Percentiles rank a stretch among this genome's conserved stretches.
Evolutionary conservation across 768 basidiomycete genomes (phyloP).

Genomic region (Trametes punicea): DNA sequence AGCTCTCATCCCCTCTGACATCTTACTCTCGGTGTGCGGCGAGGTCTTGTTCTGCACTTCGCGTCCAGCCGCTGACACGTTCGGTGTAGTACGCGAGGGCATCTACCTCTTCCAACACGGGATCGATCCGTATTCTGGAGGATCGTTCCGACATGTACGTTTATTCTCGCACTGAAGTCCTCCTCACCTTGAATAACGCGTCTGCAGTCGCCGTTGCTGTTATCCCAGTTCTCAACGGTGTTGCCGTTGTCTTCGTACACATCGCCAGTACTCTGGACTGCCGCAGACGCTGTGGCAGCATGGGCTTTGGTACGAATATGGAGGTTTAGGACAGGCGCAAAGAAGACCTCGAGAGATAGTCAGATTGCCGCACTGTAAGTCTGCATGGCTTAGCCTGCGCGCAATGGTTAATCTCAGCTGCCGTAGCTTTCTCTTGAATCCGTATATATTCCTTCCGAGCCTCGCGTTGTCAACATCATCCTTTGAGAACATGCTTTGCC

Average conservation of each 20-base stretch:
- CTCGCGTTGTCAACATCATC: slow-evolving; percentile 80
- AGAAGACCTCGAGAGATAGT: slow-evolving; percentile 48
- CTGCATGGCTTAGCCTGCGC: background rate
- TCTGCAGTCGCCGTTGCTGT: slow-evolving; percentile 74
- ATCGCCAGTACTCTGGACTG: slow-evolving; percentile 64
- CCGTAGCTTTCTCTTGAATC: slow-evolving; percentile 82
- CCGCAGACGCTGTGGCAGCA: slow-evolving; percentile 64
- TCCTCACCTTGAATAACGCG: background rate
- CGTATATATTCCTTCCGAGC: slow-evolving; percentile 78
- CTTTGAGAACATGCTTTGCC: slow-evolving; percentile 71
- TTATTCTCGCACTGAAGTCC: background rate
- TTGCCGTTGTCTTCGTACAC: slow-evolving; percentile 49
- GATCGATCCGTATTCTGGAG: slow-evolving; percentile 86
- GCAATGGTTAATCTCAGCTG: slow-evolving; percentile 7
- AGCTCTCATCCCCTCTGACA: slow-evolving; percentile 79
- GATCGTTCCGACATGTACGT: slow-evolving; percentile 81
- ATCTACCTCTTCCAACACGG: slow-evolving; percentile 74
- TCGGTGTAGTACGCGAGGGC: slow-evolving; percentile 76
- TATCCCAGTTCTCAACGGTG: slow-evolving; percentile 71
- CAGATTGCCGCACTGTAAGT: slow-evolving; percentile 68
- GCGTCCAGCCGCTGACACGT: slow-evolving; percentile 17
- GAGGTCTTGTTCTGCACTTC: background rate
- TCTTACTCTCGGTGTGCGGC: slow-evolving; percentile 72
- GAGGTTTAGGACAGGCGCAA: slow-evolving; percentile 55
- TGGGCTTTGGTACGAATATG: slow-evolving; percentile 67